Evolutionary conservation across 441 rosid genomes (phyloP), one percentile per base, ranked within the genome.

Genomic region (Hypseocharis bilobata): DNA sequence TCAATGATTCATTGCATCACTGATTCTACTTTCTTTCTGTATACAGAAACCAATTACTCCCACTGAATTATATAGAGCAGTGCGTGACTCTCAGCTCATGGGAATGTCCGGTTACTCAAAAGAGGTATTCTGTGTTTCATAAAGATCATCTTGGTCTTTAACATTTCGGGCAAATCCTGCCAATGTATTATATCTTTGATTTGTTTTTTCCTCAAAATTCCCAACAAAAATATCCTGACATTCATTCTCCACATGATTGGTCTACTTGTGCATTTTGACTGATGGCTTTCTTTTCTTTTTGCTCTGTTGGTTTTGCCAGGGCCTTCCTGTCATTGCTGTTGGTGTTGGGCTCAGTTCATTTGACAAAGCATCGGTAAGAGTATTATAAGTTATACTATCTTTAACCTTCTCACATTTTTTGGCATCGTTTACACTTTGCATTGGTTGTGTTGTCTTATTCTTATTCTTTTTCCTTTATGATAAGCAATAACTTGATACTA

Each of bases 291-390:
- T 8, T 30, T 63, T 20, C 36, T 10, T 11, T 4, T 6, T 62
- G 0, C 58, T 32, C 3, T 4, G 13, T 68, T 64, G 30, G 62
- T 36, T 67, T 56, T 42, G 34, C 30, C 66, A 87, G 92, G 92
- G 92, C 69, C 83, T 75, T 72, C 92, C 92, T 71, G 85, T 87
- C 74, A 70, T 85, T 78, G 89, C 89, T 44, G 5, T 77, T 63
- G 92, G 92, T 62, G 88, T 79, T 71, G 92, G 89, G 78, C 84
- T 79, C 68, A 87, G 92, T 83, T 80, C 86, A 61, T 83, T 60
- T 74, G 92, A 87, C 75, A 85, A 82, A 78, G 88, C 92, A 71
- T 85, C 89, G 5, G 58, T 52, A 52, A 52, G 58, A 52, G 23
- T 2, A 52, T 22, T 11, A 52, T 8, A 52, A 0, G 29, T 10